These are phyloP conservation scores for Martensiomyces pterosporus DNA, from an alignment of 192 early-diverging fungal genomes.

Conservation along the genomic window DNA sequence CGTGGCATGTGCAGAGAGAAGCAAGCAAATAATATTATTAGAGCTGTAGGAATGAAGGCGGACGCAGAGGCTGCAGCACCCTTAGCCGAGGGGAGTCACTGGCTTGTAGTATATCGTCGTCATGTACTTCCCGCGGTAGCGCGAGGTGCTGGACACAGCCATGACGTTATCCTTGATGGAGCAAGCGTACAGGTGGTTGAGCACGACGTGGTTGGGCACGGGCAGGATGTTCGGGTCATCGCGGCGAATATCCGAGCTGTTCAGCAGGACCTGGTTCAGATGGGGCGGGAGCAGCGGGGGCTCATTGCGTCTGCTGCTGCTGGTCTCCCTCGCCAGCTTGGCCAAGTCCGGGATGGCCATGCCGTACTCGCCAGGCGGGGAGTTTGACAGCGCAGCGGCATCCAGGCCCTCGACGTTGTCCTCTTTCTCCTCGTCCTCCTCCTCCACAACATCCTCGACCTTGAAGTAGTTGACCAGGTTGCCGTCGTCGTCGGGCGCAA, in stretches of 20 bases:
- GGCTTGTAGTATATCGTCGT: slow-evolving; percentile 54
- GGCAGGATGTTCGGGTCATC: slow-evolving; percentile 82
- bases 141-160: slow-evolving; percentile 84
- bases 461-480: slow-evolving; percentile 95
- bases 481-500: slow-evolving; percentile 89
- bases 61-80: too few relatives aligned
- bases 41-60: too few relatives aligned
- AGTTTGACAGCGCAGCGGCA: slow-evolving; percentile 47
- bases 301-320: slow-evolving; percentile 50
- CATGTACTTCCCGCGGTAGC: slow-evolving; percentile 87
- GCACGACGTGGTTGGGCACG: slow-evolving; percentile 85
- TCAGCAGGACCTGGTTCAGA: slow-evolving; percentile 87
- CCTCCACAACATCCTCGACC: slow-evolving; percentile 63
- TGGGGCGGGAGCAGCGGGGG: slow-evolving; percentile 90
- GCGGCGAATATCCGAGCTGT: slow-evolving; percentile 60
- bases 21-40: too few relatives aligned
- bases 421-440: slow-evolving; percentile 37
- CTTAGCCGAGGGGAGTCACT: slow-evolving; percentile 5
- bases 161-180: slow-evolving; percentile 94
- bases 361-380: slow-evolving; percentile 64
- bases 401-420: slow-evolving; percentile 51
- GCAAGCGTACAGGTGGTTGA: slow-evolving; percentile 96
- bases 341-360: slow-evolving; percentile 55
- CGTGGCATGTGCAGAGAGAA: too few relatives aligned
- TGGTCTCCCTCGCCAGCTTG: slow-evolving; percentile 34